phyloP scores from a whole-genome alignment of 768 basidiomycete genomes.

The Hemileccinum impolitum region DNA sequence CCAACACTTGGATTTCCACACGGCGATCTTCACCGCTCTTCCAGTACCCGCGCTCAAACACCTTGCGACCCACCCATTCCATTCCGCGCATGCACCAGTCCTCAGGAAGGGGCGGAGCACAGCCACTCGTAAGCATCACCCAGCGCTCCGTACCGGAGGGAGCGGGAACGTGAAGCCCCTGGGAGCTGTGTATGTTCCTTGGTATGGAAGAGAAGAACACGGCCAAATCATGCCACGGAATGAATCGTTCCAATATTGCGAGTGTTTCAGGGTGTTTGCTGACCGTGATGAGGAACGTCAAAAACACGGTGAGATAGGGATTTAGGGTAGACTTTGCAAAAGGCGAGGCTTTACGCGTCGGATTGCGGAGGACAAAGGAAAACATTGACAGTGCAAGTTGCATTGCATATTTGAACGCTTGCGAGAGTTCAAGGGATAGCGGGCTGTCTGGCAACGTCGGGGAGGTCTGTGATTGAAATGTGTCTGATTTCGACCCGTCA shows the following conservation, averaged over 20 bases:
- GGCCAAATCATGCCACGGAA: slow-evolving; percentile 84
- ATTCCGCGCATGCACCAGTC: slow-evolving; percentile 96
- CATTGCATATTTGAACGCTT: slow-evolving; percentile 68
- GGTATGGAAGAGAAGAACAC: slow-evolving; percentile 61
- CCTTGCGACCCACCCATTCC: slow-evolving; percentile 90
- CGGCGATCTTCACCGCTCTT: slow-evolving; percentile 65
- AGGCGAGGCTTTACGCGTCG: slow-evolving; percentile 56
- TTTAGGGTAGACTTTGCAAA: slow-evolving; percentile 61
- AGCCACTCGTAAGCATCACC: slow-evolving; percentile 66
- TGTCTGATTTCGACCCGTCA: slow-evolving; percentile 29
- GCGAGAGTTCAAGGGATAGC: slow-evolving; percentile 47
- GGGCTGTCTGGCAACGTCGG: slow-evolving; percentile 32
- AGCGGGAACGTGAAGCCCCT: slow-evolving; percentile 37
- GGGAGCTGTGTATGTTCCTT: slow-evolving; percentile 44
- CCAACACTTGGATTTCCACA: slow-evolving; percentile 77
- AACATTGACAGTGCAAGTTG: slow-evolving; percentile 80
- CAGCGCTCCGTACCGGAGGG: slow-evolving; percentile 47
- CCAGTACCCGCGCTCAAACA: slow-evolving; percentile 96
- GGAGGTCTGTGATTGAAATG: slow-evolving; percentile 22
- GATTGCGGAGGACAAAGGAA: slow-evolving; percentile 61
- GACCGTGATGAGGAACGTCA: slow-evolving; percentile 86
- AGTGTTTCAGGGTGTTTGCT: slow-evolving; percentile 62
- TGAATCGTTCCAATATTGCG: slow-evolving; percentile 61
- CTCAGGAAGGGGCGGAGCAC: slow-evolving; percentile 74
- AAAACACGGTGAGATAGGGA: slow-evolving; percentile 80